Evolutionary conservation across 371 early-diverging fungal genomes (phyloP), one percentile per base, ranked within the genome.

Genomic region (Mucor sp.): DNA sequence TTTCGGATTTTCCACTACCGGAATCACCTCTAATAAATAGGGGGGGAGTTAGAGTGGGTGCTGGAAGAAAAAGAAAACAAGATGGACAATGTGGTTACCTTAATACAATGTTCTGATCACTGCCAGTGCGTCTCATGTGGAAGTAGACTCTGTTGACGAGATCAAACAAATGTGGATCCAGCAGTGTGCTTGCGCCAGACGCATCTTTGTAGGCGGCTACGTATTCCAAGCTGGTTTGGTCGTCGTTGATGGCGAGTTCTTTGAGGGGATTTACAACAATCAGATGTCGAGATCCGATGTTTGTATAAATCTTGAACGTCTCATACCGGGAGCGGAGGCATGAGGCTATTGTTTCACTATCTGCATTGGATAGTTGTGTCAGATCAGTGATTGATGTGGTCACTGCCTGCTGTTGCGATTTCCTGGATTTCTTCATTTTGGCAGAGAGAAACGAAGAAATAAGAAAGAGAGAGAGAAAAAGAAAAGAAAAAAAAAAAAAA

Each of bases 1-100:
- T 85, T 70, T 94, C 91, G 12, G 93, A 89, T 80, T 95, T 97
- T 63, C 97, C 97, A 50, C 92, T 86, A 48, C 92, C 95, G 28
- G 91, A 82, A 68, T 93, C 94, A 23, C 97, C 97, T 71, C 93
- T 93, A 55, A 68, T 58, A 33, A 43, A 65, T 63, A 74, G 43
- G 41, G 47, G 33, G 28, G 44, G 43, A 43, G 43, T 30, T 30
- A 30, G 30, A 4, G 6, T 30, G 6, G 30, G 30, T 0, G 43
- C 3, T 17, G 4, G 7, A n/a, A 2, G 37, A 44, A n/a, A 44
- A 44, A 6, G 43, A 43, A 43, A 15, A n/a, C 43, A 48, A 44
- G n/a, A n/a, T 57, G 6, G 30, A 30, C 30, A 64, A 57, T 41
- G 23, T 17, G 19, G 64, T 66, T 84, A 85, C 89, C 77, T 78